phyloP scores from a whole-genome alignment of 2,329 filamentous ascomycete genomes.

The Calonectria hawksworthii region DNA sequence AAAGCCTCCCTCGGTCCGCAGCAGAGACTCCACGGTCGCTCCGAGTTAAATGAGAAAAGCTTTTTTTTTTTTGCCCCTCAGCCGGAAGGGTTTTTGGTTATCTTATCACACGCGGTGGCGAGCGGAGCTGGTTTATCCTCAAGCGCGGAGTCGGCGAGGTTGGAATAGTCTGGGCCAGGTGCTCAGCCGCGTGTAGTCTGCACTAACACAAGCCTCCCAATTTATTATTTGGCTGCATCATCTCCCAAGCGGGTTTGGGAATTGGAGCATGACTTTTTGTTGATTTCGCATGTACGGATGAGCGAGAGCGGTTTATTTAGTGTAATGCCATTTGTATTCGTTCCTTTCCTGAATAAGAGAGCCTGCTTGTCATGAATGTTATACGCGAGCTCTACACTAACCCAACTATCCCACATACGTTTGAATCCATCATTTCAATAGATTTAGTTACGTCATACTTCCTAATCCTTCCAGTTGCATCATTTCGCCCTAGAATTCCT shows the following conservation, averaged over 20 bases:
- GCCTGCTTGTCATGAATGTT: neutral
- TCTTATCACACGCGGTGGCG: neutral
- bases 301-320: neutral
- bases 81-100: neutral
- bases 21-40: neutral
- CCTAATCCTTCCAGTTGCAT: neutral
- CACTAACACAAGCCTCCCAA: conserved; percentile 8
- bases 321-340: neutral
- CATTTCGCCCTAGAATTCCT: neutral
- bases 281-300: neutral
- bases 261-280: neutral
- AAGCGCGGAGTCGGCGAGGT: neutral
- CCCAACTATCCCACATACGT: neutral
- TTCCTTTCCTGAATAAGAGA: neutral
- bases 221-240: neutral
- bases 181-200: neutral
- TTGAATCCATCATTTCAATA: neutral
- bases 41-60: neutral
- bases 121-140: neutral
- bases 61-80: neutral
- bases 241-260: neutral
- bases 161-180: neutral
- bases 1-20: neutral
- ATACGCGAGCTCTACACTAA: neutral
- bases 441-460: neutral